A percentile compares a stretch with the other conserved stretches of the same genome.
These are phyloP conservation scores for Aureobasidium subglaciale DNA, from an alignment of 2,329 filamentous ascomycete genomes.

Conservation along the genomic window DNA sequence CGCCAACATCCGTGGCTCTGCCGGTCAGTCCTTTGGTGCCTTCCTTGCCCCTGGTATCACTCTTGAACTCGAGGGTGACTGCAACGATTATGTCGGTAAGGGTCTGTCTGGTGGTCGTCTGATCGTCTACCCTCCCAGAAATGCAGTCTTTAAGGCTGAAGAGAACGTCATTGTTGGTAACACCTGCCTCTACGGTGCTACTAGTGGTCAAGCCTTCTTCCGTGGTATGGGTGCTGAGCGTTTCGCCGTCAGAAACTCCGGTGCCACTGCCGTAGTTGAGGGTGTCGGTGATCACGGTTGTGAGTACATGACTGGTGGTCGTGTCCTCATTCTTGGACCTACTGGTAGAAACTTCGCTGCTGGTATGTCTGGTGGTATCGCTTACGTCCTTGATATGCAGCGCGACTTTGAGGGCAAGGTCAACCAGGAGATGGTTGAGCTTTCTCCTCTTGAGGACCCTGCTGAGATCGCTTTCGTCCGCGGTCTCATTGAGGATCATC, in stretches of 20 bases:
- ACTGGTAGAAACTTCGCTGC: constrained; percentile 96
- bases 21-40: constrained; percentile 92
- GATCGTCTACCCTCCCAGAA: constrained; percentile 86
- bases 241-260: constrained; percentile 94
- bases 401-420: constrained; percentile 87
- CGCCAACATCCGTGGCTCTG: constrained; percentile 92
- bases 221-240: constrained; percentile 92
- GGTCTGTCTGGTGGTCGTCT: constrained; percentile 86
- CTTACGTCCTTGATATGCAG: constrained; percentile 85
- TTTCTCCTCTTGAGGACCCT: constrained; percentile 74
- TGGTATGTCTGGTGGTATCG: constrained; percentile 97
- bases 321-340: constrained; percentile 75
- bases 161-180: constrained; percentile 94
- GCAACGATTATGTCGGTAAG: constrained; percentile 97
- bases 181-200: constrained; percentile 91
- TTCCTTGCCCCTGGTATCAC: constrained; percentile 91
- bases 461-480: constrained; percentile 84
- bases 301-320: constrained; percentile 98
- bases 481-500: constrained; percentile 89
- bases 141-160: constrained; percentile 88
- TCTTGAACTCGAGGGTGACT: constrained; percentile 87
- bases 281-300: constrained; percentile 94
- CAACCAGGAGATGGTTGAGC: constrained; percentile 96
- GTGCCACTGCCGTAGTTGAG: constrained; percentile 91
- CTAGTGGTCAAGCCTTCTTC: constrained; percentile 89